A percentile compares a stretch with the other conserved stretches of the same genome.
These are phyloP conservation scores for Allantophomopsis cytisporea DNA, from an alignment of 2,329 filamentous ascomycete genomes.

Conservation along the genomic window DNA sequence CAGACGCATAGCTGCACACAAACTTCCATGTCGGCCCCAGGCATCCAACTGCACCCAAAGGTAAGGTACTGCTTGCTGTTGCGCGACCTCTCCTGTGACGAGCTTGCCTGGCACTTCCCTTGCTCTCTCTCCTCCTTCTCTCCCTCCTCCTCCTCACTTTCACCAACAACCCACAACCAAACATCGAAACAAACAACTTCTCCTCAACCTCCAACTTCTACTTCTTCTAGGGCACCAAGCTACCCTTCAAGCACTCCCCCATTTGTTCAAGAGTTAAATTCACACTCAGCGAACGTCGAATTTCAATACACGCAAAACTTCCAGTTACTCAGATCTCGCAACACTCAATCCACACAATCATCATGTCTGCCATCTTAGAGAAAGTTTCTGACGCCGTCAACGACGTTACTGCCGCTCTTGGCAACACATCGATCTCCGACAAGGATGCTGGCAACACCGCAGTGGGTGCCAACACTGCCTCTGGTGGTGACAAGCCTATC, in stretches of 20 bases:
- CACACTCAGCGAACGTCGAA: conserved; percentile 25
- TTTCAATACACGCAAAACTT: conserved; percentile 31
- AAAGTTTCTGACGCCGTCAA: conserved; percentile 57
- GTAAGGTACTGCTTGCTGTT: neutral
- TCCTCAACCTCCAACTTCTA: conserved; percentile 3
- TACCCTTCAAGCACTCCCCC: conserved; percentile 61
- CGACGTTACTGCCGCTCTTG: conserved; percentile 59
- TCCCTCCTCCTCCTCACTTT: conserved; percentile 2
- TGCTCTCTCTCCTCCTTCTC: conserved; percentile 19
- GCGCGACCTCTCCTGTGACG: neutral
- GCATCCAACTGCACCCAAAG: neutral
- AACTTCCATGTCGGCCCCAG: too few species aligned
- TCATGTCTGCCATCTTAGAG: conserved; percentile 76
- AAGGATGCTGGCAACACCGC: conserved; percentile 22
- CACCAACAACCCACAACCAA: conserved; percentile 16
- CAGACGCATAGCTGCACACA: too few species aligned
- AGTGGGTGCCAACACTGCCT: conserved; percentile 32
- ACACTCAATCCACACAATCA: conserved; percentile 29
- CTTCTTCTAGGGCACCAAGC: conserved; percentile 70
- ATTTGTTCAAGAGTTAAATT: conserved; percentile 57
- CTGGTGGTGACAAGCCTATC: conserved; percentile 41
- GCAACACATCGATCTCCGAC: conserved; percentile 50
- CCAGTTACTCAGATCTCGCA: conserved; percentile 30
- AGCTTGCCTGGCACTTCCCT: neutral
- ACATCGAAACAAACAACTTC: conserved; percentile 10